A percentile compares a stretch with the other conserved stretches of the same genome.
Conservation (phyloP, 2,329 filamentous ascomycete species). For the Aplosporella prunicola region DNA sequence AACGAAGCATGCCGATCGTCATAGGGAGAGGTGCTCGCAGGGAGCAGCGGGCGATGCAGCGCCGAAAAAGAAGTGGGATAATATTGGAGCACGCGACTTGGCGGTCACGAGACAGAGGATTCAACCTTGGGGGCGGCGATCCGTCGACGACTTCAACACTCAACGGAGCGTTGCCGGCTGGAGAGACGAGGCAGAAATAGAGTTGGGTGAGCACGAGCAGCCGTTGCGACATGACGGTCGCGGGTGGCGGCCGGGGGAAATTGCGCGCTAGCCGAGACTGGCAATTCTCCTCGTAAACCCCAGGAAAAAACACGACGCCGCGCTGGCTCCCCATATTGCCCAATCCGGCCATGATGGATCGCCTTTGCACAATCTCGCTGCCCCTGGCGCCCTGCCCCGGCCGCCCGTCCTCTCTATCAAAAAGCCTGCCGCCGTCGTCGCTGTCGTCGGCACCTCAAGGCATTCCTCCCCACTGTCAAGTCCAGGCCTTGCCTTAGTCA, state of each 20-base stretch:
- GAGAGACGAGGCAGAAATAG: too few species aligned
- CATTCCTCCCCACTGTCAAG: conserved; percentile 2
- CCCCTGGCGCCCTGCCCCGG: too few species aligned
- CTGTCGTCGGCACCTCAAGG: conserved; percentile 2
- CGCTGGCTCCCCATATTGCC: conserved; percentile 7
- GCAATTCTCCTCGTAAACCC: too few species aligned
- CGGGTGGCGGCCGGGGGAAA: too few species aligned
- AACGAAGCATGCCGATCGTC: conserved; percentile 10
- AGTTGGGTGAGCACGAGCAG: too few species aligned
- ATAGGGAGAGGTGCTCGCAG: conserved; percentile 4
- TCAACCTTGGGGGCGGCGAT: too few species aligned
- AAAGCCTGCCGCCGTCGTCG: conserved; percentile 1
- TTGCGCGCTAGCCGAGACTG: too few species aligned
- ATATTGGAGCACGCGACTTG: conserved; percentile 15
- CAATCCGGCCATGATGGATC: conserved; percentile 10
- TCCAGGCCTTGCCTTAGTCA: conserved; percentile 7
- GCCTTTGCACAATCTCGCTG: conserved; percentile 7
- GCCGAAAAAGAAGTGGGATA: conserved; percentile 11
- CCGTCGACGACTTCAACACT: too few species aligned
- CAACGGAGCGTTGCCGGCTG: too few species aligned
- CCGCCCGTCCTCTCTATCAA: conserved; percentile 6
- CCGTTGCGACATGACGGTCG: too few species aligned
- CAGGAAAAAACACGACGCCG: too few species aligned
- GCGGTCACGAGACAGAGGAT: conserved; percentile 4
- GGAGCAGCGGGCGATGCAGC: conserved; percentile 3